Evolutionary conservation across 129 eudicot genomes (phyloP), one percentile per base, ranked within the genome.

Genomic region (Calendula officinalis): DNA sequence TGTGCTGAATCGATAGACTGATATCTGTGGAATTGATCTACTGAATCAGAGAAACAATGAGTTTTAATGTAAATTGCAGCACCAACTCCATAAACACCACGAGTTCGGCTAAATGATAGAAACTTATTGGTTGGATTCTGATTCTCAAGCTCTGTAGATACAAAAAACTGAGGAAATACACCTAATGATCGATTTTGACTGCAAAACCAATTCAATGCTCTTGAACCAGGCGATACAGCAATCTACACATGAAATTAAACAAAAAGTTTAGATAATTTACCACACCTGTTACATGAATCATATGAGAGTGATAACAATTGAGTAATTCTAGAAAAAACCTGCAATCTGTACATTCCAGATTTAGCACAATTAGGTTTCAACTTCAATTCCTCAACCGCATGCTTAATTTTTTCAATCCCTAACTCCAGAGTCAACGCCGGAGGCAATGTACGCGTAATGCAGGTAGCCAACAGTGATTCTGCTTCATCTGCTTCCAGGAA

Each of bases 201-300:
- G 76, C 89, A 83, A 79, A 92, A 92, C 95, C 85, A 92, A 68
- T 63, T 56, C 67, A 88, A 78, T 32, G 99, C 87, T 72, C 79
- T 88, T 57, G 96, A 81, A 75, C 91, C 82, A 49, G 99, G 99
- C 44, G 96, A 85, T 43, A 92, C 99, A 68, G 86, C 83, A 81
- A 92, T 80, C 99, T 92, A 64, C 67, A 60, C 36, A 63, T 56
- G 45, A 30, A 8, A 68, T 16, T 22, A 64, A 51, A 40, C 68
- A 49, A 44, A 56, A 56, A 5, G 9, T 14, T 4, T 2, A 45
- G 1, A 36, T 35, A 4, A 46, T 6, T 36, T 57, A 15, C 13
- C 35, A 50, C 58, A 56, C 47, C 43, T 36, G 14, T 36, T 34
- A 45, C 37, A 56, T 8, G 6, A 55, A 44, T 46, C 45, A 46